These are phyloP conservation scores for Psilocybe subaeruginosa DNA, from an alignment of 768 basidiomycete genomes.

Conservation along the genomic window DNA sequence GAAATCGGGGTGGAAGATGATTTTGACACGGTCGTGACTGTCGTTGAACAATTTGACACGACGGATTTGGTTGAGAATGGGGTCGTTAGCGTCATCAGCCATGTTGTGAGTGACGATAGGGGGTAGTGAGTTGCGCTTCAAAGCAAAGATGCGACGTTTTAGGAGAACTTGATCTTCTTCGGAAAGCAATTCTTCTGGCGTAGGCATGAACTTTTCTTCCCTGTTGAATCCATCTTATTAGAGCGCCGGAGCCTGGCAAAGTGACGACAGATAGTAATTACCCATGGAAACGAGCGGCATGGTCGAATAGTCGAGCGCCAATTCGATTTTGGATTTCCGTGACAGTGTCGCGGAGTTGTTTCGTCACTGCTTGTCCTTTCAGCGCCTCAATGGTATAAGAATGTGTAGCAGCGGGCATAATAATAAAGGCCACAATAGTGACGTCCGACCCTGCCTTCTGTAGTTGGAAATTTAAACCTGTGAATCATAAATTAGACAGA, in stretches of 20 bases:
- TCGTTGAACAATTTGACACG: conserved; percentile 93
- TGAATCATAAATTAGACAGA: neutral
- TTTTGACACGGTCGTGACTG: conserved; percentile 88
- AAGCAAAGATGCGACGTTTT: conserved; percentile 95
- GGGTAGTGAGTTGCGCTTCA: conserved; percentile 93
- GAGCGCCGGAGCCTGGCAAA: neutral
- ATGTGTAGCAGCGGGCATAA: conserved; percentile 96
- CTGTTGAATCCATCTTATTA: conserved; percentile 32
- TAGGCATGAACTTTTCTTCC: conserved; percentile 75
- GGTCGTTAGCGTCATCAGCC: conserved; percentile 91
- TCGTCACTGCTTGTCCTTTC: conserved; percentile 95
- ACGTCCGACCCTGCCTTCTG: conserved; percentile 65
- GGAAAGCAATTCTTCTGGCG: conserved; percentile 78
- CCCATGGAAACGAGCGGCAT: conserved; percentile 93
- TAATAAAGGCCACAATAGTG: conserved; percentile 97
- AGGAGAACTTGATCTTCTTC: conserved; percentile 92
- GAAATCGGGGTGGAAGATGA: conserved; percentile 99
- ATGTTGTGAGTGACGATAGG: conserved; percentile 99
- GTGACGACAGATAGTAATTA: conserved; percentile 36
- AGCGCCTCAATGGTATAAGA: conserved; percentile 98
- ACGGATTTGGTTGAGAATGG: conserved; percentile 93
- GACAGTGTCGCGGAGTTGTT: conserved; percentile 94
- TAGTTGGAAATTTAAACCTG: conserved; percentile 54
- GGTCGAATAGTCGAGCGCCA: conserved; percentile 91
- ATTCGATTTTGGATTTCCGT: conserved; percentile 94